Evolutionary conservation across 2,329 filamentous ascomycete species (phyloP).

Genomic region (Cladobotryum protrusum): DNA sequence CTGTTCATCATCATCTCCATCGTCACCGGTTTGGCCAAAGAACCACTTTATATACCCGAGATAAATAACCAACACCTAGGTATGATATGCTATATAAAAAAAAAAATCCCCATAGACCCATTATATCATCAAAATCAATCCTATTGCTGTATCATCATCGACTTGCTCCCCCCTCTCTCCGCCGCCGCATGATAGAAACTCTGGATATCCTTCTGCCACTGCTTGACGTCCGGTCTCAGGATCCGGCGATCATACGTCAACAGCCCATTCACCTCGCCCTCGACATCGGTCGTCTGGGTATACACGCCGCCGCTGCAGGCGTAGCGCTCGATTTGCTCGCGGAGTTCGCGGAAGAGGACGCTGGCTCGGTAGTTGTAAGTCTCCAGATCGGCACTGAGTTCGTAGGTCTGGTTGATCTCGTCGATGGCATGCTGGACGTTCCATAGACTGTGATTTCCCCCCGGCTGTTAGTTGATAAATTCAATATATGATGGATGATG

Average conservation of each 20-base stretch:
- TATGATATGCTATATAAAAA: neutral
- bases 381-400: conserved; percentile 51
- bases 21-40: too few relatives aligned
- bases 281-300: conserved; percentile 70
- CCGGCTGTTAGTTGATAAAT: neutral
- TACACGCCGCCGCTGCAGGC: conserved; percentile 63
- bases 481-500: neutral
- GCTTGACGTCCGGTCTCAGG: conserved; percentile 46
- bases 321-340: conserved; percentile 53
- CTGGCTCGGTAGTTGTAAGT: conserved; percentile 63
- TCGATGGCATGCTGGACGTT: conserved; percentile 53
- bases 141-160: neutral
- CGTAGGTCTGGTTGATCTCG: conserved; percentile 60
- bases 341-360: conserved; percentile 53
- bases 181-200: conserved; percentile 52
- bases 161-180: neutral
- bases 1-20: too few relatives aligned
- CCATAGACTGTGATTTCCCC: conserved; percentile 58
- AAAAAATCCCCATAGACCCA: neutral
- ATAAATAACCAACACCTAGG: too few relatives aligned
- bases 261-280: conserved; percentile 68
- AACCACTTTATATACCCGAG: too few relatives aligned
- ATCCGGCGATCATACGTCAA: conserved; percentile 62
- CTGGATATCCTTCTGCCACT: conserved; percentile 57
- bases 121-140: neutral